Percentiles rank a stretch among this genome's conserved stretches.
phyloP scores from a whole-genome alignment of 495 filamentous ascomycete genomes.

The Immersiella caudata region DNA sequence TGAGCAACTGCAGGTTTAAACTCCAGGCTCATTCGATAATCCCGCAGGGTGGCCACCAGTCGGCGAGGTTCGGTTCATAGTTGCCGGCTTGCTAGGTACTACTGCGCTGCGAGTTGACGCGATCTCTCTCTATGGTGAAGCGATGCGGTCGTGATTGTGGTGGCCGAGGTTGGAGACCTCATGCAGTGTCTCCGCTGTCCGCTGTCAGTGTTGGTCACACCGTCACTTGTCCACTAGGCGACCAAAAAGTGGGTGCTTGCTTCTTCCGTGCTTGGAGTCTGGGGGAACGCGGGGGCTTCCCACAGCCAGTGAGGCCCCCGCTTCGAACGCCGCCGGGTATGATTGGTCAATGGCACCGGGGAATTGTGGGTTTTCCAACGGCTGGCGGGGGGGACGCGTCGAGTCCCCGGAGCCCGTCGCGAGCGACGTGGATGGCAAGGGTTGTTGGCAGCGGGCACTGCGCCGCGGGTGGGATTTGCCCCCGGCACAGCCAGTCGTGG shows the following conservation, averaged over 20 bases:
- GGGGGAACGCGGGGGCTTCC: conserved; percentile 16
- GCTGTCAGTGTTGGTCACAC: neutral
- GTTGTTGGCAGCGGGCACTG: neutral
- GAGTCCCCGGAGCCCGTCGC: conserved; percentile 12
- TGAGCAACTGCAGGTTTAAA: neutral
- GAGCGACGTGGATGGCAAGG: conserved; percentile 15
- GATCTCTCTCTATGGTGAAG: neutral
- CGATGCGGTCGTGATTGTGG: neutral
- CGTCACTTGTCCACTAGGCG: neutral
- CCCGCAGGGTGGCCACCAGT: neutral
- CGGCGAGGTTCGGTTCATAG: neutral
- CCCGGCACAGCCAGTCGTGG: neutral
- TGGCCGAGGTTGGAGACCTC: neutral
- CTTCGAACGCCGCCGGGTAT: neutral
- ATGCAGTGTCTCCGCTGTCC: neutral
- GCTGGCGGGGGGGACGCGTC: conserved; percentile 17
- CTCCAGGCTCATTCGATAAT: neutral
- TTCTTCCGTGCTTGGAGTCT: neutral
- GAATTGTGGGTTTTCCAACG: conserved; percentile 11
- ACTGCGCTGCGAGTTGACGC: neutral
- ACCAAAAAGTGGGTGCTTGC: neutral
- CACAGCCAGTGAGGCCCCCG: conserved; percentile 1
- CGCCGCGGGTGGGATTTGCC: conserved; percentile 1
- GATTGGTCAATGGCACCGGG: conserved; percentile 18
- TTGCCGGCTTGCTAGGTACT: neutral